A percentile compares a stretch with the other conserved stretches of the same genome.
These are phyloP conservation scores for Aureoboletus auriporus DNA, from an alignment of 768 basidiomycete species.

Conservation along the genomic window DNA sequence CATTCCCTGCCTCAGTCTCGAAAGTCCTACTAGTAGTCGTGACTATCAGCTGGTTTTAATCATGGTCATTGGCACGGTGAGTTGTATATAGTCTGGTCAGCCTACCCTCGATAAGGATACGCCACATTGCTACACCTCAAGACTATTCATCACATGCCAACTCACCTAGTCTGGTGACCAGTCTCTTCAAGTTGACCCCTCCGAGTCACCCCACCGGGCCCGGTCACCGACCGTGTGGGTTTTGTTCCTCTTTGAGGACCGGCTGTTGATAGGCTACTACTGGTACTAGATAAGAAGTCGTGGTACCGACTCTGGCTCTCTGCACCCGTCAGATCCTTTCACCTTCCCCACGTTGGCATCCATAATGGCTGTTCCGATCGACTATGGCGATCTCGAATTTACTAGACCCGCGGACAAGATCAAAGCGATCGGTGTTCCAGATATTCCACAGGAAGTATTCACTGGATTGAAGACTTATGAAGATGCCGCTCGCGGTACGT, in stretches of 20 bases:
- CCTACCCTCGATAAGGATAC: no score
- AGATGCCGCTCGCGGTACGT: conserved; percentile 33
- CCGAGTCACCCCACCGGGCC: background rate
- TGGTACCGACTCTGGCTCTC: background rate
- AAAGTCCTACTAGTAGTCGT: no score
- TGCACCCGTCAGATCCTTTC: background rate
- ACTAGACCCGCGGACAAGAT: conserved; percentile 36
- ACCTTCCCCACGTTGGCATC: background rate
- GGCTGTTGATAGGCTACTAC: background rate
- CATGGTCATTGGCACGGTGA: no score
- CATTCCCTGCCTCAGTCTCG: no score
- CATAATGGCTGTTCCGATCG: conserved; percentile 19
- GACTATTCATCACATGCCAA: no score
- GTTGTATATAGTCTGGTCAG: no score
- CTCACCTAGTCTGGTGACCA: no score
- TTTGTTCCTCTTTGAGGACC: background rate
- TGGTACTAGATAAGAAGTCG: background rate
- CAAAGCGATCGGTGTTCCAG: conserved; percentile 35
- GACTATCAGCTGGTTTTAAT: no score
- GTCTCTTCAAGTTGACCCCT: no score
- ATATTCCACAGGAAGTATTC: conserved; percentile 31
- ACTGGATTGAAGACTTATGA: conserved; percentile 37
- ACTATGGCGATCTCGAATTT: conserved; percentile 32
- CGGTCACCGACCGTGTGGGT: background rate
- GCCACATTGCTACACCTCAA: no score